Conservation (phyloP, 352 stramenopile species). For the Pythium dissotocum region DNA sequence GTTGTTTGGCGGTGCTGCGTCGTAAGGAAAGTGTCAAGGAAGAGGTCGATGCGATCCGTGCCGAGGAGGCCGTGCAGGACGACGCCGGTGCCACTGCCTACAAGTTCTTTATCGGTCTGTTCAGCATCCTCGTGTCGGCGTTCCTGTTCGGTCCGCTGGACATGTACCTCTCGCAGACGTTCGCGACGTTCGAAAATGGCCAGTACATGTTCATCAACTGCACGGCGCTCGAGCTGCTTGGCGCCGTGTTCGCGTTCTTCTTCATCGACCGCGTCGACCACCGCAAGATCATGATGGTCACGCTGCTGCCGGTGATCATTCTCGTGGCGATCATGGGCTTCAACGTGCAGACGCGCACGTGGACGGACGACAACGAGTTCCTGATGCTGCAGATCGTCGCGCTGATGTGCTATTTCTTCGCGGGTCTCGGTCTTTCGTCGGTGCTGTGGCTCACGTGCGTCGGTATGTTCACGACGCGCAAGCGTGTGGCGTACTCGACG, state of each 20-base stretch:
- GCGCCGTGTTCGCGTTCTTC: slow-evolving; percentile 82
- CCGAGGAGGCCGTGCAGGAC: slow-evolving; percentile 53
- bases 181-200: slow-evolving; percentile 54
- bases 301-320: slow-evolving; percentile 53
- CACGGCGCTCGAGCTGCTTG: slow-evolving; percentile 62
- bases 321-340: slow-evolving; percentile 50
- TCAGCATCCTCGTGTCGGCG: slow-evolving; percentile 70
- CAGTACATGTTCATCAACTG: slow-evolving; percentile 86
- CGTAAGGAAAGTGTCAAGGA: slow-evolving; percentile 75
- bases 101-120: slow-evolving; percentile 70
- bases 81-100: slow-evolving; percentile 39
- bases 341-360: slow-evolving; percentile 50
- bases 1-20: slow-evolving; percentile 66
- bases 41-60: slow-evolving; percentile 77
- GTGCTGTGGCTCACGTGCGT: slow-evolving; percentile 76
- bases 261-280: slow-evolving; percentile 85
- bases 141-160: slow-evolving; percentile 68
- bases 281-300: slow-evolving; percentile 68
- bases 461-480: slow-evolving; percentile 67
- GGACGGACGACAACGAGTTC: slow-evolving; percentile 54
- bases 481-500: slow-evolving; percentile 63
- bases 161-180: slow-evolving; percentile 73
- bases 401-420: slow-evolving; percentile 78
- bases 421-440: slow-evolving; percentile 67
- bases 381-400: slow-evolving; percentile 73